Conservation (phyloP, 2,329 filamentous ascomycete species). For the Onygenales sp. region DNA sequence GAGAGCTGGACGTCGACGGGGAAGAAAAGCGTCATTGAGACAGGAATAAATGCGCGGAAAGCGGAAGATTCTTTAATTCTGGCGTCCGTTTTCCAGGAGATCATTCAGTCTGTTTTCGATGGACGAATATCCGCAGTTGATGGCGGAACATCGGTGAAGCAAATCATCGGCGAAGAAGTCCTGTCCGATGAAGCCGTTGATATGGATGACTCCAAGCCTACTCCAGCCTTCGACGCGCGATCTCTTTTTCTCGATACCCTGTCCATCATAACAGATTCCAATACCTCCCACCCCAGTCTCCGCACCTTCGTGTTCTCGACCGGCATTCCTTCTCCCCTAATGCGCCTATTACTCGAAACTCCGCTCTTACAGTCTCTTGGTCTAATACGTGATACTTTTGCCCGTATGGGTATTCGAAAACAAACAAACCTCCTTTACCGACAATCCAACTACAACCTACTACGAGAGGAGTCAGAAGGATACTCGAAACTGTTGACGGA, state of each 20-base stretch:
- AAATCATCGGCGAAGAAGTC: slow-evolving; percentile 56
- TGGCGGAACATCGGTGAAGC: slow-evolving; percentile 62
- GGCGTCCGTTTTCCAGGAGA: slow-evolving; percentile 71
- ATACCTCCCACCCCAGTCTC: slow-evolving; percentile 50
- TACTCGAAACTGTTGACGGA: slow-evolving; percentile 95
- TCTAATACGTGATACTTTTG: slow-evolving; percentile 77
- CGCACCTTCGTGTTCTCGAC: slow-evolving; percentile 63
- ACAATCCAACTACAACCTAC: slow-evolving; percentile 91
- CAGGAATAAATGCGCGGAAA: slow-evolving; percentile 54
- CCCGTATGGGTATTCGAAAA: slow-evolving; percentile 72
- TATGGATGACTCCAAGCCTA: slow-evolving; percentile 34
- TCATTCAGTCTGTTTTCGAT: slow-evolving; percentile 66
- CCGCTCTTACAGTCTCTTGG: slow-evolving; percentile 65
- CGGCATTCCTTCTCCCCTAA: slow-evolving; percentile 58
- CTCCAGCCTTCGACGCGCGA: slow-evolving; percentile 46
- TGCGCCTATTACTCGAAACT: slow-evolving; percentile 77
- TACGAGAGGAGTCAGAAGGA: slow-evolving; percentile 91
- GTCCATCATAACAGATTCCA: slow-evolving; percentile 66
- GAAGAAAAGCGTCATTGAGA: slow-evolving; percentile 56
- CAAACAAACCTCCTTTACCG: slow-evolving; percentile 89
- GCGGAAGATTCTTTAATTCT: slow-evolving; percentile 61
- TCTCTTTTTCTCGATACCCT: slow-evolving; percentile 75
- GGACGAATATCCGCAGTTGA: slow-evolving; percentile 56
- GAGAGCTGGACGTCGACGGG: slow-evolving; percentile 59
- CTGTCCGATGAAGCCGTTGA: slow-evolving; percentile 39